Conservation (phyloP, 2,329 filamentous ascomycete genomes). For the Neofusicoccum ribis region DNA sequence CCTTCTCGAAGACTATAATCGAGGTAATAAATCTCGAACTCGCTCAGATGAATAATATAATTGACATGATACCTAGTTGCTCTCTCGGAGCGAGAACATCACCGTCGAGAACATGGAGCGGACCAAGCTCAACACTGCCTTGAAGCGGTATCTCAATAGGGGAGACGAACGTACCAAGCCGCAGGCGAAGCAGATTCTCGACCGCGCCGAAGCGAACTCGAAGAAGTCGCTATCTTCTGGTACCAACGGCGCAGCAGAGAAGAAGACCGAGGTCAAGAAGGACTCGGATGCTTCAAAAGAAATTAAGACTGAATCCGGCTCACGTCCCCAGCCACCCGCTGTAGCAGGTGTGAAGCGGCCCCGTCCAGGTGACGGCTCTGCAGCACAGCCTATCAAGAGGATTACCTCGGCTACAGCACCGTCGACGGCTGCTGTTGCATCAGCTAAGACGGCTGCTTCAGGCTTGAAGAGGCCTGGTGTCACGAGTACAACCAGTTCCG, state of each 20-base stretch:
- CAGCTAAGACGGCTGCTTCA: slow-evolving; percentile 18
- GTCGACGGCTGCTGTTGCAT: slow-evolving; percentile 3
- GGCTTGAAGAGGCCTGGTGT: slow-evolving; percentile 30
- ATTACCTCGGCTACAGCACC: slow-evolving; percentile 20
- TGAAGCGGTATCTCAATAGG: slow-evolving; percentile 63
- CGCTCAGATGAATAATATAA: slow-evolving; percentile 30
- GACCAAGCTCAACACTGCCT: slow-evolving; percentile 65
- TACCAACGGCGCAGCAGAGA: slow-evolving; percentile 20
- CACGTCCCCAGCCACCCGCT: background rate
- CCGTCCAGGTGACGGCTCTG: slow-evolving; percentile 19
- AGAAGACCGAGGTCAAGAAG: slow-evolving; percentile 12
- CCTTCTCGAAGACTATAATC: slow-evolving; percentile 44
- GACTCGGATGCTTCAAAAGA: slow-evolving; percentile 10
- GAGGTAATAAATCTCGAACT: slow-evolving; percentile 31
- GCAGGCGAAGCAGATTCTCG: slow-evolving; percentile 59
- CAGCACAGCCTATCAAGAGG: slow-evolving; percentile 34
- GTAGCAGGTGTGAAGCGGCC: slow-evolving; percentile 26
- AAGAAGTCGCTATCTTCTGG: slow-evolving; percentile 37
- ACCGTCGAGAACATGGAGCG: slow-evolving; percentile 61
- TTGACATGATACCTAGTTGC: slow-evolving; percentile 48
- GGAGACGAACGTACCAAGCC: slow-evolving; percentile 65
- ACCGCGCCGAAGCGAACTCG: slow-evolving; percentile 43
- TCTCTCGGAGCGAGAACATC: slow-evolving; percentile 63
- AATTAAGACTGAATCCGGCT: background rate
- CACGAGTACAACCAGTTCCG: slow-evolving; percentile 27